Base-by-base conservation (phyloP, 352 stramenopile species). In the Globisporangium radiosum region DNA sequence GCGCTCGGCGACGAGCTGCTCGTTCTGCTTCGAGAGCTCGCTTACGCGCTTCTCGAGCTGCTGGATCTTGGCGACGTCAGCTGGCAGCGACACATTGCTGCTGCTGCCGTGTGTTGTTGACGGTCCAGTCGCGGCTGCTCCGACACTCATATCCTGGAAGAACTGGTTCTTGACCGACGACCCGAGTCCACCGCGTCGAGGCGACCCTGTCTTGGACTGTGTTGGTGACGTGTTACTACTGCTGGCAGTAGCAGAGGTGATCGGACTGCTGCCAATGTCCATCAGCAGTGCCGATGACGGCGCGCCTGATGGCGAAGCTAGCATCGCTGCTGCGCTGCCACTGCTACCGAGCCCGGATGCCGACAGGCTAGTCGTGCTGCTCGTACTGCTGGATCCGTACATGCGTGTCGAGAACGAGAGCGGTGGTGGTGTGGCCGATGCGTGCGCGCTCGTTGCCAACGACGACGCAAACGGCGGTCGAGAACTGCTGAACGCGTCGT, bases 41-140 rank as follows among this genome's bases (percentile, higher is more conserved):
- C 48, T 54, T 1, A 70, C 56, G 43, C 66, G 65, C 54, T 70
- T 75, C 42, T 79, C 71, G 17, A 76, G 60, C 25, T 72, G 55
- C 47, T 76, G 57, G 8, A 75, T 54, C 51, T 72, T 72, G 9
- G 60, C 59, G 7, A 59, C 17, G 25, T 66, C 50, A 13, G 36
- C 49, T 17, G 60, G 8, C 15, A 52, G 47, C 19, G 42, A 52
- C 9, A 4, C 25, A 33, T 33, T 54, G 43, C 7, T 57, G 4
- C 9, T 17, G 38, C 4, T 7, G 4, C 36, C 43, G 37, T 17
- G 52, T 19, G 66, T 57, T 56, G 43, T 56, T 11, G 54, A 59
- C 13, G 62, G 49, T 5, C 51, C 15, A 11, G 38, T 36, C 36
- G 15, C 48, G 39, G 64, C 56, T 15, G 44, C 13, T n/a, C 7